Base-by-base conservation (phyloP, 106 monocot genomes). In the Dendrobium catenatum region DNA sequence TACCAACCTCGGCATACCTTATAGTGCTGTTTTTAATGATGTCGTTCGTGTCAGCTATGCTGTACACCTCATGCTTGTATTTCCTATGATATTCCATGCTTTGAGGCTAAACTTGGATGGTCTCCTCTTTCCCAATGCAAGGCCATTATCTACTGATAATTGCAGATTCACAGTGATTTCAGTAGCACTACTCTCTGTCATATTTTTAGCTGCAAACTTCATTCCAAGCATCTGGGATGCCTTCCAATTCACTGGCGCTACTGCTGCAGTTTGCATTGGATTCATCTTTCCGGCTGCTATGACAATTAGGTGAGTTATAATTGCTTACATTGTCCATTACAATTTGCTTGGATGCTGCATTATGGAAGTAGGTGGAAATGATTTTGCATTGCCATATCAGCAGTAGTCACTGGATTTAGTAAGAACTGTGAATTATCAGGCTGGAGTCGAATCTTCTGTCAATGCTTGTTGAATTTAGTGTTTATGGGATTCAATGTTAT, bases 171-270 rank as follows among this genome's bases (percentile, higher is more conserved):
- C 82, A 6, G 75, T 81, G 42, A 80, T 92, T 27, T 89, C 94
- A 4, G 54, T 66, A 22, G 44, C 75, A 18, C 89, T 94, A 49
- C 84, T 98, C n/a, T 51, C 84, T 11, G 16, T 91, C 19, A 80
- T 94, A 6, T 98, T 88, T 79, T 42, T 89, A 27, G 88, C 86
- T 61, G 91, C 97, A 19, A 94, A 89, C 64, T 92, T 92, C 72
- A 86, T 98, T 55, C 97, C 97, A 2, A 94, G 94, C 84, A 98
- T 98, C 29, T 98, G 97, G 97, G 97, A 98, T 80, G 97, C 97
- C 26, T 98, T 98, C 78, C 94, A 98, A 55, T 92, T 98, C 46
- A 98, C 97, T 7, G 97, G 97, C 44, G 94, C 97, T 2, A 98
- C 97, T 72, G 94, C 97, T 49, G 88, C 97, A 2, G 97, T 91